phyloP scores from a whole-genome alignment of 108 stramenopile genomes.

The Pseudonitzschia delicatissima region DNA sequence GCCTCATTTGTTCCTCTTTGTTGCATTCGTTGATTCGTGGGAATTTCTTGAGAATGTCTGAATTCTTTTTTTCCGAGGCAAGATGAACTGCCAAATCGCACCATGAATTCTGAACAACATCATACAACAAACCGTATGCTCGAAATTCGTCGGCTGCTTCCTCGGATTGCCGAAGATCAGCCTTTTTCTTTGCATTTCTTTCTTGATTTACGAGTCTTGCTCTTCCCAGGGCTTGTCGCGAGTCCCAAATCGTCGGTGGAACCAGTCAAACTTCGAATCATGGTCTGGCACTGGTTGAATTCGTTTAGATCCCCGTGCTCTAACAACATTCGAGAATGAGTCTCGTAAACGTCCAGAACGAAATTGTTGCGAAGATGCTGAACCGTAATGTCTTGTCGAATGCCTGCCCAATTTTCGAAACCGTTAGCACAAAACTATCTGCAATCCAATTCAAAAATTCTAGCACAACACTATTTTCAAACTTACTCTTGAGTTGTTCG shows the following conservation, averaged over 20 bases:
- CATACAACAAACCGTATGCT: constrained; percentile 68
- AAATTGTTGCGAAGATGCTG: constrained; percentile 63
- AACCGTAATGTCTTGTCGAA: constrained; percentile 86
- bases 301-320: constrained; percentile 83
- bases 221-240: not conserved
- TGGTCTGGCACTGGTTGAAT: constrained; percentile 85
- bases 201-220: not conserved
- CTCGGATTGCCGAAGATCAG: constrained; percentile 23
- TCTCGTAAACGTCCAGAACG: constrained; percentile 71
- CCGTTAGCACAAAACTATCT: not conserved
- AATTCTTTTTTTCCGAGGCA: not conserved
- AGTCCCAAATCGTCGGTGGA: not conserved
- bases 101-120: constrained; percentile 59
- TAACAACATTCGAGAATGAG: constrained; percentile 76
- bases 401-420: constrained; percentile 1
- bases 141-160: constrained; percentile 66
- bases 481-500: constrained; percentile 75
- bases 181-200: constrained; percentile 9
- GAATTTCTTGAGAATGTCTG: not conserved
- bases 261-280: constrained; percentile 52
- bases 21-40: not conserved
- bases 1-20: not conserved
- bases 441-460: not conserved
- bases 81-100: constrained; percentile 24
- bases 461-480: not conserved